These are phyloP conservation scores for Aspergillus puulaauensis DNA, from an alignment of 2,329 filamentous ascomycete species.

Conservation along the genomic window DNA sequence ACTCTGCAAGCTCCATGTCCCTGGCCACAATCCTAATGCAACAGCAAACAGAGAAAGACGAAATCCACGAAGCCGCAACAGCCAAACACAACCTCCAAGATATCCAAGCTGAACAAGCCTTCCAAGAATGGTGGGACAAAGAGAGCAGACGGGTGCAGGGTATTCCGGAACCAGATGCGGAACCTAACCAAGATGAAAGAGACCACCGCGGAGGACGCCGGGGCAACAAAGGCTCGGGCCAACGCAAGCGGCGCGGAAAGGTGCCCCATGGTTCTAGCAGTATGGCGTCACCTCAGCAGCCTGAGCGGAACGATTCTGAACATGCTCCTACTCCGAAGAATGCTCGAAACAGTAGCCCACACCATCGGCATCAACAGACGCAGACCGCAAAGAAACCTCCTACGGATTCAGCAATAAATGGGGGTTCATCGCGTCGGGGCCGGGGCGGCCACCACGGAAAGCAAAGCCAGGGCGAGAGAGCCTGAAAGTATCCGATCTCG, in stretches of 20 bases:
- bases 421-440: slow-evolving; percentile 22
- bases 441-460: slow-evolving; percentile 14
- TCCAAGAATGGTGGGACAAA: slow-evolving; percentile 65
- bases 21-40: slow-evolving; percentile 87
- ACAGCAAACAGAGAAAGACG: slow-evolving; percentile 80
- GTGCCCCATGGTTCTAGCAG: not conserved
- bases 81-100: slow-evolving; percentile 89
- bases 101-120: slow-evolving; percentile 95
- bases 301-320: slow-evolving; percentile 9
- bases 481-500: not conserved
- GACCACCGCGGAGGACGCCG: slow-evolving; percentile 16
- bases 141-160: slow-evolving; percentile 39
- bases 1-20: slow-evolving; percentile 67
- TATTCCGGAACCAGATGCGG: slow-evolving; percentile 25
- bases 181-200: slow-evolving; percentile 11
- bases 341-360: slow-evolving; percentile 1
- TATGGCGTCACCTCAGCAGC: slow-evolving; percentile 11
- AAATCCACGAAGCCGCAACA: slow-evolving; percentile 72
- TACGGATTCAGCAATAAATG: not conserved
- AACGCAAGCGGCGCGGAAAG: slow-evolving; percentile 18
- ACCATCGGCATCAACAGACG: not conserved
- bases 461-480: slow-evolving; percentile 18
- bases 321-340: not conserved
- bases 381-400: slow-evolving; percentile 12
- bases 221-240: slow-evolving; percentile 8